phyloP scores from a whole-genome alignment of 306 rosid species.

The Cercis canadensis region DNA sequence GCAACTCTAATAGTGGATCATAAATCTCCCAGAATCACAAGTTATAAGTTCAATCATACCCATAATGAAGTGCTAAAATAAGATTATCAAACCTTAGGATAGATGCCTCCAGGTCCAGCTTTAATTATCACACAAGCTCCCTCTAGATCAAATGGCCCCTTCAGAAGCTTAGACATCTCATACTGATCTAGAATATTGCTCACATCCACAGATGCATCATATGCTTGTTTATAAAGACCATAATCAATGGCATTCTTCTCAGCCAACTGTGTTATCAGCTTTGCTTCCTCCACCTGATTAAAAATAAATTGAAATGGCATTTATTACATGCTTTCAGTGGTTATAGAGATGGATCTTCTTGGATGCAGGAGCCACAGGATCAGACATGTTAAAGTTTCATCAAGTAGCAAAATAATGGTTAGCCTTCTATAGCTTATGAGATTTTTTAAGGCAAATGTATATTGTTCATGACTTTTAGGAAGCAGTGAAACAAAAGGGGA shows the following conservation, averaged over 20 bases:
- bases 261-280: slow-evolving; percentile 72
- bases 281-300: slow-evolving; percentile 82
- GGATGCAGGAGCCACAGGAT: neutral
- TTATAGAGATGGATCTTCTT: neutral
- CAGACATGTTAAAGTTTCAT: slow-evolving; percentile 12
- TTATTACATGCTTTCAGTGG: slow-evolving; percentile 21
- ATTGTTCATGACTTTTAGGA: slow-evolving; percentile 1
- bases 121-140: slow-evolving; percentile 78
- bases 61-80: slow-evolving; percentile 30
- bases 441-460: no score
- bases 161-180: slow-evolving; percentile 81
- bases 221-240: slow-evolving; percentile 83
- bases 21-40: slow-evolving; percentile 10
- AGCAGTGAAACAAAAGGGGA: slow-evolving; percentile 28
- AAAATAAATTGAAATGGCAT: slow-evolving; percentile 11
- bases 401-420: slow-evolving; percentile 2
- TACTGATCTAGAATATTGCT: slow-evolving; percentile 72
- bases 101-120: slow-evolving; percentile 54
- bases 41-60: slow-evolving; percentile 20
- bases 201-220: slow-evolving; percentile 70
- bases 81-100: slow-evolving; percentile 62
- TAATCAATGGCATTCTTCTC: slow-evolving; percentile 71
- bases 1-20: slow-evolving; percentile 6
- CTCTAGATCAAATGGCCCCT: slow-evolving; percentile 71
- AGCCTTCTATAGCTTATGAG: neutral